A percentile compares a stretch with the other conserved stretches of the same genome.
phyloP scores from a whole-genome alignment of 306 rosid species.

The Dalbergia cochinchinensis region DNA sequence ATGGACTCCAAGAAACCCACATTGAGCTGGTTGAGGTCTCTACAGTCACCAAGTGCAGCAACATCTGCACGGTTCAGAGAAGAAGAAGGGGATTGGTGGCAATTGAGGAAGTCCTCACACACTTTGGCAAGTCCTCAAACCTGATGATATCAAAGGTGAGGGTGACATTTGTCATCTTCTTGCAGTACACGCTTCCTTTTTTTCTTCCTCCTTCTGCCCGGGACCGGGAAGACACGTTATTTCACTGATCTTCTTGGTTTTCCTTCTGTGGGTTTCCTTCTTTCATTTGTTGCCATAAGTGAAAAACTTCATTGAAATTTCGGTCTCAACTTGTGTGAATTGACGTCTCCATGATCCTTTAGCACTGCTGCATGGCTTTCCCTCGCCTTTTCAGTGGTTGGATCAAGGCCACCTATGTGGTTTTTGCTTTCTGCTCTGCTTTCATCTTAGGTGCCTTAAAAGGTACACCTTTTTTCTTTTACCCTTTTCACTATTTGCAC shows the following conservation, averaged over 20 bases:
- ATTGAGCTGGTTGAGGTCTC: too few relatives aligned
- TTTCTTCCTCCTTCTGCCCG: neutral
- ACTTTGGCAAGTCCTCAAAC: too few relatives aligned
- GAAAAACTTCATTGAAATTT: conserved; percentile 19
- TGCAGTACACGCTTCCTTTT: conserved; percentile 27
- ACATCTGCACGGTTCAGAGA: conserved; percentile 34
- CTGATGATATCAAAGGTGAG: too few relatives aligned
- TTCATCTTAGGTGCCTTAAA: conserved; percentile 71
- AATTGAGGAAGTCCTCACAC: too few relatives aligned
- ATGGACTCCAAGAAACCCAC: too few relatives aligned
- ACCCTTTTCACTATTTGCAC: neutral
- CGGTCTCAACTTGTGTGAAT: conserved; percentile 19
- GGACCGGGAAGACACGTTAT: neutral
- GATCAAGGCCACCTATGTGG: conserved; percentile 62
- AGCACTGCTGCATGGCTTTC: conserved; percentile 46
- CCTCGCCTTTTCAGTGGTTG: conserved; percentile 44
- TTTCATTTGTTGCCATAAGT: too few relatives aligned
- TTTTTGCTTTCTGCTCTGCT: conserved; percentile 70
- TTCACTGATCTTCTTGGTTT: neutral
- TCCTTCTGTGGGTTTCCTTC: neutral
- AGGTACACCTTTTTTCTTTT: conserved; percentile 53
- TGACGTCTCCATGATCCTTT: conserved; percentile 40
- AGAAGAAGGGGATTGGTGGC: conserved; percentile 60
- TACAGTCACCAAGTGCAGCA: too few relatives aligned
- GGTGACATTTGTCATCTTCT: conserved; percentile 28